Evolutionary conservation across 495 filamentous ascomycete species (phyloP), one percentile per base, ranked within the genome.

Genomic region (Xylaria curta): DNA sequence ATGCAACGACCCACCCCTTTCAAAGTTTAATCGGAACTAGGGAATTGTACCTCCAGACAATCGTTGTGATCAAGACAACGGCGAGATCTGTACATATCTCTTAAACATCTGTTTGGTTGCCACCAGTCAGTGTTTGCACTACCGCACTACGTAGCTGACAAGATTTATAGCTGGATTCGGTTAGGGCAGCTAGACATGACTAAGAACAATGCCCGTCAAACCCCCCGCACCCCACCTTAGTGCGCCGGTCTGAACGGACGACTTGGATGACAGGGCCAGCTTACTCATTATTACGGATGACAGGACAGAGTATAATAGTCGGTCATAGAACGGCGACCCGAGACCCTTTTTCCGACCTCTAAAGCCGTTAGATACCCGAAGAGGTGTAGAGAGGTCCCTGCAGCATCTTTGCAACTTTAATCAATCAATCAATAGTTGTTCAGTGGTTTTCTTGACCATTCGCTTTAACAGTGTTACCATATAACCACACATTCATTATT

Each of bases 241-340:
- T 31, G 51, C 53, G 53, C 53, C 26, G 4, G 28, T 59, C 28
- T 9, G n/a, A 10, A n/a, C 31, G 31, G 58, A 10, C 28, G 31
- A 38, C 21, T 38, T 36, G 0, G 33, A 60, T 60, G 53, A 56
- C 53, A 60, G 31, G 17, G 1, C 56, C 8, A 60, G 58, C 58
- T 38, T 60, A 40, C 33, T 60, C 58, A 60, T 60, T 60, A 60
- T n/a, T 60, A 21, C 19, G 13, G 28, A 31, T 59, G 54, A 59
- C 53, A 56, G 36, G 4, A 4, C 6, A 38, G 36, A 38, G 26
- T 51, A 54, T 26, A 59, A 58, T 56, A 31, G 53, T 56, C 53
- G 53, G 53, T 15, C 21, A 15, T 26, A 6, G 53, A 58, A 28
- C 53, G 26, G 53, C 54, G 40, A 60, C 15, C 19, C 58, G 58